Base-by-base conservation (phyloP, 1,139 yeast genomes). In the Geotrichum fermentans region DNA sequence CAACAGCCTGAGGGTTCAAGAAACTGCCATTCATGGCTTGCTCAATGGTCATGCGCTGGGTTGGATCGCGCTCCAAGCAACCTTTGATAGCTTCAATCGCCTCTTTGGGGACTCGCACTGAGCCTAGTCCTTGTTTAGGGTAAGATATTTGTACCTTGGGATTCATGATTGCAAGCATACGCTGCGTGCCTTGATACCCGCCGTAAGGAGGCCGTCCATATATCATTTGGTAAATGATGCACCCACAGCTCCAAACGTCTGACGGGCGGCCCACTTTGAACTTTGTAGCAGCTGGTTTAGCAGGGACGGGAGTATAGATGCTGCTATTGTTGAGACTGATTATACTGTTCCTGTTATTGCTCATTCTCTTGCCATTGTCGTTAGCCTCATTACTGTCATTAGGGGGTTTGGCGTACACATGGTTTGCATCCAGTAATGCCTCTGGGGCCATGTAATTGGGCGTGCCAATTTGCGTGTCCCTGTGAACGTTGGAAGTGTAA, bases 391-490 rank as follows among this genome's bases (percentile, higher is more conserved):
- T 37, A 16, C 17, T 16, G 29, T 30, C 38, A 29, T 37, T 37
- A 32, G 21, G n/a, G 13, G 36, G 24, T 20, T 44, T 28, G 8
- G 36, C 60, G 62, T 18, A 62, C 58, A 41, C 64, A 60, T 57
- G 57, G 51, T 68, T 74, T 48, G 79, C 78, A 64, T 83, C 95
- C 40, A 83, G 74, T 50, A 90, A 70, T 0, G 97, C 88, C 65
- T 92, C 98, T 0, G 98, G 98, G 0, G 98, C 97, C 98, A 92
- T 92, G 65, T 92, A 92, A 64, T 86, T 88, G 2, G 97, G 96
- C 0, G 98, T 92, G 2, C 98, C 98, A 51, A 89, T 84, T 64
- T 88, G 97, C 4, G 89, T 79, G 54, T 88, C 95, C 51, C 97
- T 75, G 62, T 90, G 92, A 20, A 92, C 79, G 60, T 92, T 92